phyloP scores from a whole-genome alignment of 2,329 filamentous ascomycete species.

The Fusarium musae region DNA sequence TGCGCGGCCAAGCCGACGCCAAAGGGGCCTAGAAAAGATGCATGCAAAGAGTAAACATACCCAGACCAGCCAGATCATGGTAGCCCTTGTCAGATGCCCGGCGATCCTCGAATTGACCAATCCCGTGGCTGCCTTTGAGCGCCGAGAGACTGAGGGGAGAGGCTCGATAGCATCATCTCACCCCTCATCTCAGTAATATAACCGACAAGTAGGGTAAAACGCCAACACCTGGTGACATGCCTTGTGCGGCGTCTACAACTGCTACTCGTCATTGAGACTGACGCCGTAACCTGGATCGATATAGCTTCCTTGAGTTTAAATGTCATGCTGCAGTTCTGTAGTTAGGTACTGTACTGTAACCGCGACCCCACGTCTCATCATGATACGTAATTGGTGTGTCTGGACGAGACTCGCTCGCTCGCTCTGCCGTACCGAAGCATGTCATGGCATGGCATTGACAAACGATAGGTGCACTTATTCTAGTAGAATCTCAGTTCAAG shows the following conservation, averaged over 20 bases:
- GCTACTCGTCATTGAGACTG: constrained; percentile 25
- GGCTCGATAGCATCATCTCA: constrained; percentile 28
- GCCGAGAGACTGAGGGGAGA: constrained; percentile 20
- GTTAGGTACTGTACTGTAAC: neutral
- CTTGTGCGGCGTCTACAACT: constrained; percentile 17
- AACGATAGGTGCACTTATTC: constrained; percentile 29
- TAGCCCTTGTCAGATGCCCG: neutral
- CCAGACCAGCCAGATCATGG: constrained; percentile 7
- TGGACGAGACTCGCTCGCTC: neutral
- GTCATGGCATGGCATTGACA: neutral
- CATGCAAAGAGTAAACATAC: constrained; percentile 23
- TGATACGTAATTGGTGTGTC: constrained; percentile 3
- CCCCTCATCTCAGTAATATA: neutral
- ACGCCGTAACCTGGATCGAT: constrained; percentile 4
- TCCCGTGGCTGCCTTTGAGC: constrained; percentile 5
- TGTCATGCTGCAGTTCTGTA: constrained; percentile 9
- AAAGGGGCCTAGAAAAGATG: constrained; percentile 24
- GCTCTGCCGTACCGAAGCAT: neutral
- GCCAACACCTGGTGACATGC: constrained; percentile 25
- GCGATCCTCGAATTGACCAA: constrained; percentile 24
- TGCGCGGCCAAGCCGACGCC: constrained; percentile 29
- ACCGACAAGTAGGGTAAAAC: constrained; percentile 24
- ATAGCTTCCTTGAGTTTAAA: constrained; percentile 15
- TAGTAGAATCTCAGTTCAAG: constrained; percentile 11
- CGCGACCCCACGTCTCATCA: constrained; percentile 14